These are phyloP conservation scores for Spencermartinsiella ligniputridi DNA, from an alignment of 1,139 yeast species.

Conservation along the genomic window DNA sequence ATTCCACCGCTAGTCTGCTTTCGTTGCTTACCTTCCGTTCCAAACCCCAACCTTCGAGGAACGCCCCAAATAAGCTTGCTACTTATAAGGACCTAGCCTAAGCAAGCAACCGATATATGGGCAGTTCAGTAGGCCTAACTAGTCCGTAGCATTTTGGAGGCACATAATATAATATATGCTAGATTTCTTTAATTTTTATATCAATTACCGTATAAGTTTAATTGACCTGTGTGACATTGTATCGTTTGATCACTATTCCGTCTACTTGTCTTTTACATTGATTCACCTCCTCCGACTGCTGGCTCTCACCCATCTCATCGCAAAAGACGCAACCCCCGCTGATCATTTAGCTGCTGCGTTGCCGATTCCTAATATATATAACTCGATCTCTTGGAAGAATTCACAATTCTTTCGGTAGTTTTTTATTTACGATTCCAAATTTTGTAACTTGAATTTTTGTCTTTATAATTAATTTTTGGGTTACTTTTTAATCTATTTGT, in stretches of 20 bases:
- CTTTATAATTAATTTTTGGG: neutral
- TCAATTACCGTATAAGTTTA: too few species aligned
- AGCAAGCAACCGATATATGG: neutral
- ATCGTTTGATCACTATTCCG: neutral
- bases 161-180: too few species aligned
- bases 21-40: neutral
- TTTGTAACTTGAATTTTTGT: neutral
- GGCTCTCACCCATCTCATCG: too few species aligned
- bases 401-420: neutral
- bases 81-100: too few species aligned
- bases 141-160: neutral
- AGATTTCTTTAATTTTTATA: too few species aligned
- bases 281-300: too few species aligned
- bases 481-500: neutral
- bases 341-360: too few species aligned
- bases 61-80: neutral
- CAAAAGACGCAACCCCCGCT: too few species aligned
- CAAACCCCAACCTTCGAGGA: neutral
- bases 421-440: neutral
- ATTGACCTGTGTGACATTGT: neutral
- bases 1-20: too few species aligned
- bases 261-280: neutral
- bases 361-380: too few species aligned
- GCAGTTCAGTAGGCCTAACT: neutral
- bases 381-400: too few species aligned